Evolutionary conservation across 1,139 yeast genomes (phyloP).

Genomic region (Candida sp.): DNA sequence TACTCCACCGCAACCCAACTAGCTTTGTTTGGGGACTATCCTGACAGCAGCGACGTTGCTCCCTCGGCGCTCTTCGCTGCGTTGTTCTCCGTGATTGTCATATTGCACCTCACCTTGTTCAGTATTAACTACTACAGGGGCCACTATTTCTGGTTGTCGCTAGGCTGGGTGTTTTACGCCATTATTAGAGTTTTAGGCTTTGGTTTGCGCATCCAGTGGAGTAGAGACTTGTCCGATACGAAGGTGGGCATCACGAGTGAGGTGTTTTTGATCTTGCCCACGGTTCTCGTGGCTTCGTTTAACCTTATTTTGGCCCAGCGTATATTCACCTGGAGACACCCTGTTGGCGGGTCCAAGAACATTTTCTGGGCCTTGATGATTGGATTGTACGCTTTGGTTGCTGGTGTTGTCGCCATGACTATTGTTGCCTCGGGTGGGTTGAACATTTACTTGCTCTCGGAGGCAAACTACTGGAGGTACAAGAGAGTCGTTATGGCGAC

Average conservation of each 20-base stretch:
- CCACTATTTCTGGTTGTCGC: conserved; percentile 64
- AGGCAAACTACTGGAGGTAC: conserved; percentile 50
- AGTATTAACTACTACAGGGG: conserved; percentile 57
- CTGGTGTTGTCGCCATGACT: conserved; percentile 67
- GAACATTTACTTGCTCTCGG: conserved; percentile 58
- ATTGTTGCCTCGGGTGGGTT: conserved; percentile 71
- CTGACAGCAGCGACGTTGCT: conserved; percentile 56
- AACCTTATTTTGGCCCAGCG: conserved; percentile 77
- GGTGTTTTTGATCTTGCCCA: conserved; percentile 61
- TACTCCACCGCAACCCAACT: conserved; percentile 47
- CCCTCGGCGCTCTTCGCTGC: conserved; percentile 66
- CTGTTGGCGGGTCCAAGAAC: conserved; percentile 66
- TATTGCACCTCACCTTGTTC: conserved; percentile 56
- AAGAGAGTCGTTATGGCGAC: conserved; percentile 63
- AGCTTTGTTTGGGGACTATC: conserved; percentile 71
- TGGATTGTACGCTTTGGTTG: conserved; percentile 54
- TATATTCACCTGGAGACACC: conserved; percentile 83
- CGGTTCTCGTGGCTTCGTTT: conserved; percentile 57
- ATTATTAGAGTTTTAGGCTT: conserved; percentile 62
- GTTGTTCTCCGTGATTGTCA: conserved; percentile 50
- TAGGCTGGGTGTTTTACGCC: conserved; percentile 60
- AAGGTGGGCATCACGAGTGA: conserved; percentile 62
- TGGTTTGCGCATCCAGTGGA: conserved; percentile 65
- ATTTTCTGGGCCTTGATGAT: conserved; percentile 61
- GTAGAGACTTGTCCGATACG: conserved; percentile 47